These are phyloP conservation scores for Coniella lustricola DNA, from an alignment of 2,329 filamentous ascomycete species.

Conservation along the genomic window DNA sequence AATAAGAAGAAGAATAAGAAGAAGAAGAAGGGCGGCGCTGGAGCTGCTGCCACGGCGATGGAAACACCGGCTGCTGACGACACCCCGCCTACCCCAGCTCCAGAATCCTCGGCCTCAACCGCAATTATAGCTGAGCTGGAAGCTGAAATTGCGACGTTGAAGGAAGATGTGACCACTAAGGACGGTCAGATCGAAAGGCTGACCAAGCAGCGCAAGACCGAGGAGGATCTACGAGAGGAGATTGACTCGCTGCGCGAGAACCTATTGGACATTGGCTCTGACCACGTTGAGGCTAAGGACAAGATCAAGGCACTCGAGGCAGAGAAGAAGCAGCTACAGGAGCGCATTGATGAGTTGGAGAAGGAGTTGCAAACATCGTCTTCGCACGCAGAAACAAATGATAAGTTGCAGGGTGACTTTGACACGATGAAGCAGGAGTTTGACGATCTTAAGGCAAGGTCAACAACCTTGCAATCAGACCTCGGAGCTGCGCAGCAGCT, in stretches of 20 bases:
- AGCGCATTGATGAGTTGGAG: constrained; percentile 61
- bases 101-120: constrained; percentile 24
- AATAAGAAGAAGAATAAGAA: constrained; percentile 84
- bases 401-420: constrained; percentile 56
- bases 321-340: constrained; percentile 61
- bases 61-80: constrained; percentile 33
- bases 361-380: constrained; percentile 50
- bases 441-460: constrained; percentile 64
- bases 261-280: constrained; percentile 69
- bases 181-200: constrained; percentile 67
- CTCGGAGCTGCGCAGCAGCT: constrained; percentile 80
- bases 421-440: constrained; percentile 46
- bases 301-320: constrained; percentile 62
- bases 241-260: constrained; percentile 78
- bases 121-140: constrained; percentile 34
- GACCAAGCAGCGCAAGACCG: constrained; percentile 61
- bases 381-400: constrained; percentile 35
- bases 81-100: constrained; percentile 27
- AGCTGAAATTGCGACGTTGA: constrained; percentile 43
- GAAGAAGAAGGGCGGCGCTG: constrained; percentile 58
- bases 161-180: constrained; percentile 53
- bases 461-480: constrained; percentile 68
- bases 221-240: constrained; percentile 76
- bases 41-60: constrained; percentile 31
- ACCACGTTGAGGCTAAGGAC: constrained; percentile 78